Evolutionary conservation across 139 green algal genomes (phyloP).

Genomic region (Volvox africanus): DNA sequence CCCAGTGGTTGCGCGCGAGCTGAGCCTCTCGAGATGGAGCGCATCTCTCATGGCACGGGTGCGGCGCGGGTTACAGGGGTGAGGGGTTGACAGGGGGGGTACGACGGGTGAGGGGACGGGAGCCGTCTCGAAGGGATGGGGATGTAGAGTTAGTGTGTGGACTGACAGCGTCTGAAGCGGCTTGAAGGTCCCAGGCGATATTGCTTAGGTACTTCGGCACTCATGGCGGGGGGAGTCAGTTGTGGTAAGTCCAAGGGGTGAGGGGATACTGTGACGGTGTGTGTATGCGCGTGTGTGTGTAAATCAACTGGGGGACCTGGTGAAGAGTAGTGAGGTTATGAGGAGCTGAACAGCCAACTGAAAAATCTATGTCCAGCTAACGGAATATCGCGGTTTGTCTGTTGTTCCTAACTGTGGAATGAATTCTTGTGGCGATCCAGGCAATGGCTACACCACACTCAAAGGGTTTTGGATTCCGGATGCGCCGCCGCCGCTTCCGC

Average conservation of each 20-base stretch:
- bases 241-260: too few species aligned
- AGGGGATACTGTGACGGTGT: not conserved
- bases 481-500: not conserved
- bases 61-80: not conserved
- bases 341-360: too few species aligned
- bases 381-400: too few species aligned
- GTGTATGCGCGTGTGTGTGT: not conserved
- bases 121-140: not conserved
- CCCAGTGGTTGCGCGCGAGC: constrained; percentile 72
- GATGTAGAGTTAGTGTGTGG: too few species aligned
- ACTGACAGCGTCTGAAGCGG: too few species aligned
- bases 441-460: constrained; percentile 60
- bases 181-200: too few species aligned
- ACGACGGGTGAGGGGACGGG: not conserved
- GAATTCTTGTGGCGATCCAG: not conserved
- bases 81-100: not conserved
- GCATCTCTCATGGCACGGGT: constrained; percentile 66
- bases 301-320: not conserved
- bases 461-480: constrained; percentile 72
- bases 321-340: too few species aligned
- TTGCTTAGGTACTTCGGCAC: too few species aligned
- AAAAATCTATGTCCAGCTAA: too few species aligned
- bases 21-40: constrained; percentile 52
- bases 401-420: too few species aligned
- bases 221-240: too few species aligned